phyloP scores from a whole-genome alignment of 805 yeast genomes.

The Schwanniomyces vanrijiae region DNA sequence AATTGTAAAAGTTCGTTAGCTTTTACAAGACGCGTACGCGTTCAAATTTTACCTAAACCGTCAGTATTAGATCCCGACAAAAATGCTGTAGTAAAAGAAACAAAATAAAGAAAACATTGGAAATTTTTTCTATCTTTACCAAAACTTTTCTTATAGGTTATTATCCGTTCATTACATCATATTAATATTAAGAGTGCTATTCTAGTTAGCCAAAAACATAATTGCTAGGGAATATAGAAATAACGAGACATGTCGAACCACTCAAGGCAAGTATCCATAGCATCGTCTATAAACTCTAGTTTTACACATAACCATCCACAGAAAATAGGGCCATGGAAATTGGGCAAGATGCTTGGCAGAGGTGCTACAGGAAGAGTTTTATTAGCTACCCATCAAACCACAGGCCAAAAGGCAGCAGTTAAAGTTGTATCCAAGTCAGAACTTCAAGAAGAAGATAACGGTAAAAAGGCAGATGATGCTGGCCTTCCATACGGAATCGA shows the following conservation, averaged over 20 bases:
- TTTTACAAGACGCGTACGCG: slow-evolving; percentile 2
- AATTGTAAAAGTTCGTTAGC: background rate
- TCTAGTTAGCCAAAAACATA: background rate
- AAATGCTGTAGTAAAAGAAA: background rate
- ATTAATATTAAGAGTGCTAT: background rate
- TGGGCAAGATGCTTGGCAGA: slow-evolving; percentile 76
- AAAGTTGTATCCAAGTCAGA: slow-evolving; percentile 75
- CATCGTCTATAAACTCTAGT: slow-evolving; percentile 53
- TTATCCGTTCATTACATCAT: background rate
- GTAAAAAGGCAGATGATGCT: slow-evolving; percentile 25
- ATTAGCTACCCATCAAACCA: slow-evolving; percentile 64
- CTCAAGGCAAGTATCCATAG: slow-evolving; percentile 61
- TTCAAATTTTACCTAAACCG: slow-evolving; percentile 1
- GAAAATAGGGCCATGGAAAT: slow-evolving; percentile 77
- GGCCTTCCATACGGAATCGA: slow-evolving; percentile 94
- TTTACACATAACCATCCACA: slow-evolving; percentile 46
- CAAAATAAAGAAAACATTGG: background rate
- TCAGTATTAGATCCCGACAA: background rate
- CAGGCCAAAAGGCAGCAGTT: slow-evolving; percentile 80
- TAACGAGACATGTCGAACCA: slow-evolving; percentile 28
- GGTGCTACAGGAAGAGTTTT: slow-evolving; percentile 84
- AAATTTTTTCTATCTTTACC: background rate
- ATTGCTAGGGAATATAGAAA: background rate
- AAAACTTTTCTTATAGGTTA: background rate
- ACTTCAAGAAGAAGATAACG: slow-evolving; percentile 35